A percentile compares a stretch with the other conserved stretches of the same genome.
These are phyloP conservation scores for Fusarium clavum DNA, from an alignment of 2,329 filamentous ascomycete species.

Conservation along the genomic window DNA sequence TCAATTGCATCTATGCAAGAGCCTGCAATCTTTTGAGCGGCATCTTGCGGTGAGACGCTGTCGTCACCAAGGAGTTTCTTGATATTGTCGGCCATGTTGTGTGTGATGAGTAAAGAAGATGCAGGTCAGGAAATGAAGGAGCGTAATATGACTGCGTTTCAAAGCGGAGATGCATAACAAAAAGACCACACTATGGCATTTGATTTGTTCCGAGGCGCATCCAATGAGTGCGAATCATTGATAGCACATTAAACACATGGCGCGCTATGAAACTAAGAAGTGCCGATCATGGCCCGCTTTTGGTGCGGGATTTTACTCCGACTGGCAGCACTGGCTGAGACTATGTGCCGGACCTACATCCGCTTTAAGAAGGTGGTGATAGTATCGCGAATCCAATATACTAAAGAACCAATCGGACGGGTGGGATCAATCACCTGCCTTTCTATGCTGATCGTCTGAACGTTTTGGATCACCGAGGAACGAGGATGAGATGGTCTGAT, in stretches of 20 bases:
- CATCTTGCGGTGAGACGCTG: conserved; percentile 15
- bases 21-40: conserved; percentile 22
- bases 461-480: conserved; percentile 20
- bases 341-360: conserved; percentile 23
- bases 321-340: conserved; percentile 18
- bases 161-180: conserved; percentile 8
- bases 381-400: conserved; percentile 1
- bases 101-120: not conserved
- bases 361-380: conserved; percentile 39
- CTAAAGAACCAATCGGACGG: conserved; percentile 20
- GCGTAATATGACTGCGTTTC: not conserved
- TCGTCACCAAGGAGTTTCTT: conserved; percentile 10
- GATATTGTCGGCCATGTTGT: conserved; percentile 29
- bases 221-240: conserved; percentile 31
- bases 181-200: not conserved
- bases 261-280: conserved; percentile 22
- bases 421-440: conserved; percentile 28
- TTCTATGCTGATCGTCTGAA: not conserved
- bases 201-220: not conserved
- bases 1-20: conserved; percentile 22
- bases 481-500: not conserved
- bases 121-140: conserved; percentile 1
- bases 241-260: conserved; percentile 37
- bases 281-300: conserved; percentile 36
- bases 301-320: conserved; percentile 4